Evolutionary conservation across 1,139 yeast species (phyloP).

Genomic region (Saccharomyces hybrid): DNA sequence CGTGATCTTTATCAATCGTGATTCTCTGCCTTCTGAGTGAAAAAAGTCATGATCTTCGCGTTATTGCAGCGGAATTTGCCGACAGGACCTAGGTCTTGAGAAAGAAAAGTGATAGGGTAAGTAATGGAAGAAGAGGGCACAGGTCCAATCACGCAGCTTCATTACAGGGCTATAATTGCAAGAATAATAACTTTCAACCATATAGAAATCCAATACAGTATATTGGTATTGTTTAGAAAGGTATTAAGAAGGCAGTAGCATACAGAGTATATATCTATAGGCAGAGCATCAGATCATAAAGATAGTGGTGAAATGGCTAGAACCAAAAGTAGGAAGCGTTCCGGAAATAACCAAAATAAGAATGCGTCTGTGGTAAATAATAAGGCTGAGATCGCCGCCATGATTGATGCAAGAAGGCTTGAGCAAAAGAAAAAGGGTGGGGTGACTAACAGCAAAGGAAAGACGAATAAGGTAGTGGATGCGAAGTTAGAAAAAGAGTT

Average conservation of each 20-base stretch:
- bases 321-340: not conserved
- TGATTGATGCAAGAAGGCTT: not conserved
- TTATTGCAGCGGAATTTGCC: not conserved
- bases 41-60: not conserved
- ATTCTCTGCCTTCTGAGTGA: not conserved
- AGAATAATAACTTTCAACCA: not conserved
- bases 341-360: not conserved
- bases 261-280: not conserved
- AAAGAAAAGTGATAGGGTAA: not conserved
- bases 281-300: not conserved
- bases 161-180: not conserved
- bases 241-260: not conserved
- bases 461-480: not conserved
- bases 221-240: not conserved
- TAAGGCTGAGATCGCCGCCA: not conserved
- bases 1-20: not conserved
- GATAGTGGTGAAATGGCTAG: not conserved
- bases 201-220: not conserved
- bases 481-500: constrained; percentile 6
- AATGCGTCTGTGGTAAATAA: not conserved
- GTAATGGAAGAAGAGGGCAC: not conserved
- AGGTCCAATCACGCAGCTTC: not conserved
- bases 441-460: not conserved
- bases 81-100: not conserved
- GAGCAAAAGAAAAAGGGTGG: not conserved